Evolutionary conservation across 805 yeast genomes (phyloP).

Genomic region (Yarrowia osloensis): DNA sequence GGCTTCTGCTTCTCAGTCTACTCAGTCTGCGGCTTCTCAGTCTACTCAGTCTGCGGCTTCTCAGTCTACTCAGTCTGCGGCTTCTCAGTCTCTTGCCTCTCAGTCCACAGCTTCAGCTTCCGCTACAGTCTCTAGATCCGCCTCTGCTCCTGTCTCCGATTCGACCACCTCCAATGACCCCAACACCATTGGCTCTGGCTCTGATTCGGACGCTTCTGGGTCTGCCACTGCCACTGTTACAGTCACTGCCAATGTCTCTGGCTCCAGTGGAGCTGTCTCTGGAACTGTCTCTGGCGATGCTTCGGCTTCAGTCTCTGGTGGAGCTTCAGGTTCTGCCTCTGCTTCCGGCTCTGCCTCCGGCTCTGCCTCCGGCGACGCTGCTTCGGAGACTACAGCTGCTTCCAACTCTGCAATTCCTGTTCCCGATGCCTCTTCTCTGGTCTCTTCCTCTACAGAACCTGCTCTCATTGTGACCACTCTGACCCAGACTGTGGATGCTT

Average conservation of each 20-base stretch:
- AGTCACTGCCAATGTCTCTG: neutral
- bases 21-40: too few species aligned
- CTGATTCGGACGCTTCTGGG: too few species aligned
- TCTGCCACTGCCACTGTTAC: neutral
- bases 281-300: too few species aligned
- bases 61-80: neutral
- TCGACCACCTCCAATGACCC: too few species aligned
- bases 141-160: neutral
- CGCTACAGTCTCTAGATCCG: neutral
- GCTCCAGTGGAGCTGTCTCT: neutral
- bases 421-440: neutral
- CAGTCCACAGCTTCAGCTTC: neutral
- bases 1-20: too few species aligned
- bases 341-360: neutral
- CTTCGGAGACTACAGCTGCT: too few species aligned
- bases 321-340: neutral
- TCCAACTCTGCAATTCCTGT: neutral
- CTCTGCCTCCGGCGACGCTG: neutral
- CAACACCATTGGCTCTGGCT: neutral
- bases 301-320: too few species aligned
- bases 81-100: neutral
- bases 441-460: too few species aligned
- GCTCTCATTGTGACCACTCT: neutral
- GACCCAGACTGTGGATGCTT: neutral
- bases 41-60: neutral